Evolutionary conservation across 1,284 basidiomycete genomes (phyloP).

Genomic region (Heterobasidion occidentale): DNA sequence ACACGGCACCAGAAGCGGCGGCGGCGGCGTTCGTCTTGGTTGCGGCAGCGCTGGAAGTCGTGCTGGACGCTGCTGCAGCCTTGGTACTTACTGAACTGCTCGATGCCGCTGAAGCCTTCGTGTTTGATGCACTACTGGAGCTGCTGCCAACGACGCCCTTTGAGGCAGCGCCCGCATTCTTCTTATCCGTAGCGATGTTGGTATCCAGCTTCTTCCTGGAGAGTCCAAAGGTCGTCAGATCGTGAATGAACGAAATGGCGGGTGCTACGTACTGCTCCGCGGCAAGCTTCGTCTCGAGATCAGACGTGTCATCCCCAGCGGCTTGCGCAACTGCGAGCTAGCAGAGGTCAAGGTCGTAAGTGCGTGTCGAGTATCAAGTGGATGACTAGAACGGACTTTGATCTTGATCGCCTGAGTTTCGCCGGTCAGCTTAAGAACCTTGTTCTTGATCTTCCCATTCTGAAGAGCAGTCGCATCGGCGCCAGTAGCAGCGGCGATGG

Average conservation of each 20-base stretch:
- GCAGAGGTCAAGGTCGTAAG: too few species aligned
- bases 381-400: conserved; percentile 14
- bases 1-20: too few species aligned
- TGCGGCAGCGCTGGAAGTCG: too few species aligned
- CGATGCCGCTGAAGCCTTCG: too few species aligned
- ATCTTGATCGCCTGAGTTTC: conserved; percentile 31
- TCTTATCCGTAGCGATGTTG: background rate
- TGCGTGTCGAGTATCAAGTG: too few species aligned
- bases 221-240: background rate
- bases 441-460: conserved; percentile 43
- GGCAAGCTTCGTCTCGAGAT: conserved; percentile 19
- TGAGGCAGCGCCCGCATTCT: background rate
- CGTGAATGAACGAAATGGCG: background rate
- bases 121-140: too few species aligned
- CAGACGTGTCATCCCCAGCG: conserved; percentile 23
- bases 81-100: too few species aligned
- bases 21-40: too few species aligned
- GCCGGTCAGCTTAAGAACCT: conserved; percentile 42
- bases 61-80: too few species aligned
- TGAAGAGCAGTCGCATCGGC: conserved; percentile 31
- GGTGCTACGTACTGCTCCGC: conserved; percentile 22
- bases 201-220: background rate
- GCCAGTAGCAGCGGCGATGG: conserved; percentile 32
- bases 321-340: conserved; percentile 28
- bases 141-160: too few species aligned